Evolutionary conservation across 2,329 filamentous ascomycete species (phyloP).

Genomic region (Metarhizium guizhouense): DNA sequence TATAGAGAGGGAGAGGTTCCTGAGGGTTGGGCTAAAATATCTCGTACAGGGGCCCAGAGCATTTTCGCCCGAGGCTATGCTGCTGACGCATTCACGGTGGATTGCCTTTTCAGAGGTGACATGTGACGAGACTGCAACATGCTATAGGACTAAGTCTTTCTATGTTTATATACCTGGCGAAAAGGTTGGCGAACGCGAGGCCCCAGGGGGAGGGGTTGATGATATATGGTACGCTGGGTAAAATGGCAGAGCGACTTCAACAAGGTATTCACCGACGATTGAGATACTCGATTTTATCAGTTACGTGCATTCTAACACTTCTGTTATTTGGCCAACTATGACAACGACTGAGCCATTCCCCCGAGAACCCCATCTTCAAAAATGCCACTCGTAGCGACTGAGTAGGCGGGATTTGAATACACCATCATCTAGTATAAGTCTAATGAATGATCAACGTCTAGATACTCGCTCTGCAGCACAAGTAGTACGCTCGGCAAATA

Average conservation of each 20-base stretch:
- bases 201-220: slow-evolving; percentile 20
- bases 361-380: too few species aligned
- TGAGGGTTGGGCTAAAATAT: slow-evolving; percentile 21
- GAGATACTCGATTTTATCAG: too few species aligned
- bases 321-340: too few species aligned
- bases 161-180: slow-evolving; percentile 27
- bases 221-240: slow-evolving; percentile 24
- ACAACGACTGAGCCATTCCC: too few species aligned
- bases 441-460: too few species aligned
- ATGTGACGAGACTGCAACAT: slow-evolving; percentile 18
- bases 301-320: too few species aligned
- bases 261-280: too few species aligned
- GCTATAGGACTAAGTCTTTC: slow-evolving; percentile 23
- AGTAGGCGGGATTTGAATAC: too few species aligned
- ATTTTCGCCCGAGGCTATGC: slow-evolving; percentile 18
- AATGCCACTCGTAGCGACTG: too few species aligned
- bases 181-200: slow-evolving; percentile 21
- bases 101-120: slow-evolving; percentile 20
- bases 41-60: slow-evolving; percentile 19
- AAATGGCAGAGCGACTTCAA: background rate
- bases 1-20: slow-evolving; percentile 12
- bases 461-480: background rate
- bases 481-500: background rate
- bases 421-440: too few species aligned
- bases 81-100: slow-evolving; percentile 21